Evolutionary conservation across 1,139 yeast species (phyloP).

Genomic region (Debaryomycetaceae sp.): DNA sequence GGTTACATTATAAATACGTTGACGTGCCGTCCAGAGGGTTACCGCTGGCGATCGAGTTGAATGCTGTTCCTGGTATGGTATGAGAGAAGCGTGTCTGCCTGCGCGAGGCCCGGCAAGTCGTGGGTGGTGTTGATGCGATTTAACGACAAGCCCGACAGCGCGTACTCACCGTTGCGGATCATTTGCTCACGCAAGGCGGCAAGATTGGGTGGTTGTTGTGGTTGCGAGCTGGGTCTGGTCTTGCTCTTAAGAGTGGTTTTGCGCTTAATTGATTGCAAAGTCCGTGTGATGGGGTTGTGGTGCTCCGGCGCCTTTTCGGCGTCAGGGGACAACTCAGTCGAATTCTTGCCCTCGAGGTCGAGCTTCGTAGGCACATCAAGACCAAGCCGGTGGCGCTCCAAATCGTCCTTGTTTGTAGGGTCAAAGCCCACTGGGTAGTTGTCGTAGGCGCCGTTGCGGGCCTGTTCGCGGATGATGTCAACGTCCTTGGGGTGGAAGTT

Average conservation of each 20-base stretch:
- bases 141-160: constrained; percentile 29
- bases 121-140: constrained; percentile 43
- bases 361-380: constrained; percentile 4
- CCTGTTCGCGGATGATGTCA: constrained; percentile 52
- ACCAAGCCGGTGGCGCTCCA: constrained; percentile 36
- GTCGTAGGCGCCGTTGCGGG: constrained; percentile 41
- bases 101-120: constrained; percentile 47
- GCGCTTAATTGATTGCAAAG: constrained; percentile 35
- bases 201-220: constrained; percentile 25
- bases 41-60: constrained; percentile 7
- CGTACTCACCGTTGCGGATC: constrained; percentile 37
- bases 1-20: too few species aligned
- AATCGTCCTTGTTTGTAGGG: constrained; percentile 51
- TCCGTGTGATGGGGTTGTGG: constrained; percentile 24
- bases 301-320: constrained; percentile 11
- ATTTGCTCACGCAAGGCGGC: constrained; percentile 38
- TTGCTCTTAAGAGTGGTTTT: constrained; percentile 22
- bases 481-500: constrained; percentile 50
- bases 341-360: not conserved
- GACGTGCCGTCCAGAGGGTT: too few species aligned
- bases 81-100: constrained; percentile 45
- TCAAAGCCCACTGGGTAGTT: constrained; percentile 53
- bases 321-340: constrained; percentile 15
- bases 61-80: constrained; percentile 42
- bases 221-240: constrained; percentile 21